Base-by-base conservation (phyloP, 257 asterid species). In the Linaria vulgaris region DNA sequence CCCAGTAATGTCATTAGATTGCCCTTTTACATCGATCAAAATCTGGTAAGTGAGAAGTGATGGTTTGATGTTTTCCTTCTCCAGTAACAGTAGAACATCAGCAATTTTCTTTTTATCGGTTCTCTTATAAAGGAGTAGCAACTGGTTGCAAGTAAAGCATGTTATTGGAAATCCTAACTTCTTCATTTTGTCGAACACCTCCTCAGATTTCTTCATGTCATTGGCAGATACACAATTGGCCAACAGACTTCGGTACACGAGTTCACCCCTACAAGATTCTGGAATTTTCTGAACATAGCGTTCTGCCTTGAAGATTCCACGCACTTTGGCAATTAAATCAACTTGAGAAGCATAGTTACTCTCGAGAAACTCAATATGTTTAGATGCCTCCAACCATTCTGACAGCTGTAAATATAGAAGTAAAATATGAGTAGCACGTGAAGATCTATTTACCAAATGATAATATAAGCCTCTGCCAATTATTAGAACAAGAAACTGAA, bases 271-370 rank as follows among this genome's bases (percentile, higher is more conserved):
- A 27, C 78, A 79, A 13, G 96, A 63, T 66, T 82, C 46, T 9
- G 96, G 95, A 37, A 91, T 80, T 53, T 72, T 55, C 49, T 69
- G 60, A 15, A 84, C 22, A 67, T 84, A 88, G 38, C 47, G 68
- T 76, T 85, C 95, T 23, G 94, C 97, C 69, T 57, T 74, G 6
- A 55, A 47, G 60, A 71, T 58, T 52, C 95, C 95, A 45, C 66
- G 77, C 13, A 86, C 78, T 84, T 86, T 88, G 48, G 89, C 83
- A 64, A 88, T 81, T 75, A 91, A 74, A 81, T 84, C 91, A 54
- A 78, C 58, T 61, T 80, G 96, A 61, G 87, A 68, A 60, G 82
- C 86, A 59, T 81, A 83, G 63, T 66, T 73, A 50, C 72, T 43
- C 71, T 81, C 87, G 16, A 13, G 31, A 64, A 86, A 83, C 64